A percentile compares a stretch with the other conserved stretches of the same genome.
These are phyloP conservation scores for Talaromyces sp. DNA, from an alignment of 2,329 filamentous ascomycete genomes.

Conservation along the genomic window DNA sequence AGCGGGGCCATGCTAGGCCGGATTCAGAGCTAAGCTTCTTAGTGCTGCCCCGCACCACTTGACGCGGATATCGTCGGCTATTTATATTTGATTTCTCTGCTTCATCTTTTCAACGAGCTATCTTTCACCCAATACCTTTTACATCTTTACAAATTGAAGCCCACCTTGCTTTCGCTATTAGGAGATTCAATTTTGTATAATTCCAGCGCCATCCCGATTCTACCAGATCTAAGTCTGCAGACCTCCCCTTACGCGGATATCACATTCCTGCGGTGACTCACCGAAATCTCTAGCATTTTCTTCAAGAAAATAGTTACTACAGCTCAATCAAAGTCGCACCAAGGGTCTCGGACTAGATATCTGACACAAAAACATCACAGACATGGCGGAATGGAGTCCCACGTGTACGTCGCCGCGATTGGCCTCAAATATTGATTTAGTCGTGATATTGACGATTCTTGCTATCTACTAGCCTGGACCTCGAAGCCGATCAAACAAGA, in stretches of 20 bases:
- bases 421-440: neutral
- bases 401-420: slow-evolving; percentile 23
- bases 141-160: neutral
- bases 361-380: neutral
- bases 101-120: neutral
- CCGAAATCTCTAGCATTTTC: neutral
- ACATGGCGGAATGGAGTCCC: slow-evolving; percentile 31
- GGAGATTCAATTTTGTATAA: neutral
- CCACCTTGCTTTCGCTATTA: too few relatives aligned
- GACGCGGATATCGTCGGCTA: slow-evolving; percentile 4
- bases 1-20: neutral
- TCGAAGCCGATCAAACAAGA: slow-evolving; percentile 47
- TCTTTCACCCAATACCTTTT: neutral
- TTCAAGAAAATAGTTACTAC: neutral
- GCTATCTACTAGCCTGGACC: slow-evolving; percentile 35
- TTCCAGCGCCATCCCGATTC: neutral
- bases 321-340: neutral
- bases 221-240: neutral
- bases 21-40: neutral
- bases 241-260: neutral
- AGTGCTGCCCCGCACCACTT: neutral
- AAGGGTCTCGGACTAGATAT: neutral
- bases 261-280: neutral
- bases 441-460: neutral
- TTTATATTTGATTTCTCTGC: neutral